A percentile compares a stretch with the other conserved stretches of the same genome.
phyloP scores from a whole-genome alignment of 2,329 filamentous ascomycete genomes.

The Aspergillus piperis region DNA sequence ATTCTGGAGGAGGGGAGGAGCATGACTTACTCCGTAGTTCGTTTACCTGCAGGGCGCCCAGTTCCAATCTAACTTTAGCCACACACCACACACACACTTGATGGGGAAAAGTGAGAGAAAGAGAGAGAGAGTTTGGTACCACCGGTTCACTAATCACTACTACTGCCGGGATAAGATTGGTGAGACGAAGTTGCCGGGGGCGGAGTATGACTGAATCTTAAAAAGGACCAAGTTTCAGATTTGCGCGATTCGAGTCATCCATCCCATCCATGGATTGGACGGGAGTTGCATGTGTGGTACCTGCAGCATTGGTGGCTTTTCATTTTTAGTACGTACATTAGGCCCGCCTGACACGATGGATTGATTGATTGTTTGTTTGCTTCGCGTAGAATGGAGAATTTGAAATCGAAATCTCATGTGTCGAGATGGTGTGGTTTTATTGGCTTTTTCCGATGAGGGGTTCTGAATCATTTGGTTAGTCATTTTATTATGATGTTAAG shows the following conservation, averaged over 20 bases:
- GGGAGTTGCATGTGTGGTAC: neutral
- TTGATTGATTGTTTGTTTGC: neutral
- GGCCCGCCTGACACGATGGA: neutral
- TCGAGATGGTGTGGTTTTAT: neutral
- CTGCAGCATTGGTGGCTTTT: neutral
- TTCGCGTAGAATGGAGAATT: neutral
- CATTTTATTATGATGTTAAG: too few relatives aligned
- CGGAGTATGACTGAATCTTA: neutral
- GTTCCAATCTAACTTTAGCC: neutral
- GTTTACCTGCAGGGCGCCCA: neutral
- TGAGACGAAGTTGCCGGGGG: neutral
- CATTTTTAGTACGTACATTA: neutral
- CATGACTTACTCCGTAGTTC: neutral
- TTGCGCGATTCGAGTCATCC: neutral
- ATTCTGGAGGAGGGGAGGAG: too few relatives aligned
- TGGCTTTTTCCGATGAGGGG: neutral
- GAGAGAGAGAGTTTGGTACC: neutral
- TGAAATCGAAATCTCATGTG: slow-evolving; percentile 1
- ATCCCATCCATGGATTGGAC: neutral
- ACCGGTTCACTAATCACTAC: neutral
- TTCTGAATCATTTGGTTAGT: neutral
- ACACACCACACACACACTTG: neutral
- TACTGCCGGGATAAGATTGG: neutral
- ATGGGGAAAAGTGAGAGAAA: neutral
- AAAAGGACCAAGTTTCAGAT: neutral